phyloP scores from a whole-genome alignment of 257 asterid species.

The Handroanthus guayacan region DNA sequence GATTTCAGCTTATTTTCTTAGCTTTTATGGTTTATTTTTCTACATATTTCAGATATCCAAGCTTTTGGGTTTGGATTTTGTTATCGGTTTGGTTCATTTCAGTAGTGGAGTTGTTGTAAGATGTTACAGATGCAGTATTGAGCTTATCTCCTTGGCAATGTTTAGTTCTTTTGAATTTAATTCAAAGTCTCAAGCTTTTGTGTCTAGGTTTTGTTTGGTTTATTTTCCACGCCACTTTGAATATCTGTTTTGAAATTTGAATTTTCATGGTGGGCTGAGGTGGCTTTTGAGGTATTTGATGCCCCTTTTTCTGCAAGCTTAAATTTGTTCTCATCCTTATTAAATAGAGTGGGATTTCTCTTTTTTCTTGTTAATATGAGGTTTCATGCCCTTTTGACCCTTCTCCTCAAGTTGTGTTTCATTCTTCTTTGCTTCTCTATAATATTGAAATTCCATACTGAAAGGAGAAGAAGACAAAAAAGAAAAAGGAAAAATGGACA shows the following conservation, averaged over 20 bases:
- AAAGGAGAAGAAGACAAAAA: not conserved
- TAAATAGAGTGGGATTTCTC: not conserved
- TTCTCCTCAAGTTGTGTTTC: not conserved
- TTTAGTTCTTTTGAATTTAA: not conserved
- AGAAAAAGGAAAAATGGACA: not conserved
- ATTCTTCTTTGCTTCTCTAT: not conserved
- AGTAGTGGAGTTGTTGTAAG: conserved; percentile 25
- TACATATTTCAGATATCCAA: not conserved
- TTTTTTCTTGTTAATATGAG: not conserved
- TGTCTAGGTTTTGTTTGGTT: conserved; percentile 21
- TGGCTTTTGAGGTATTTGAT: conserved; percentile 27
- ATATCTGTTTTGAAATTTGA: conserved; percentile 18
- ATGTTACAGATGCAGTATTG: not conserved
- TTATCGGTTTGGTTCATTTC: conserved; percentile 24
- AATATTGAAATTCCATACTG: not conserved
- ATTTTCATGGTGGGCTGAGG: conserved; percentile 12
- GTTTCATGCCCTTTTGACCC: not conserved
- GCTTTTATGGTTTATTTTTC: not conserved
- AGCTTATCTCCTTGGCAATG: not conserved
- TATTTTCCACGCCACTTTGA: conserved; percentile 19
- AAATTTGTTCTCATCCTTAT: not conserved
- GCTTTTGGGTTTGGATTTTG: conserved; percentile 4
- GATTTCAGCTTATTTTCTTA: not conserved
- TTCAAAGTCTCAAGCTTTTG: conserved; percentile 13
- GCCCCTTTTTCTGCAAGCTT: not conserved